A percentile compares a stretch with the other conserved stretches of the same genome.
Evolutionary conservation across 495 filamentous ascomycete species (phyloP).

Genomic region (Alectoria sarmentosa): DNA sequence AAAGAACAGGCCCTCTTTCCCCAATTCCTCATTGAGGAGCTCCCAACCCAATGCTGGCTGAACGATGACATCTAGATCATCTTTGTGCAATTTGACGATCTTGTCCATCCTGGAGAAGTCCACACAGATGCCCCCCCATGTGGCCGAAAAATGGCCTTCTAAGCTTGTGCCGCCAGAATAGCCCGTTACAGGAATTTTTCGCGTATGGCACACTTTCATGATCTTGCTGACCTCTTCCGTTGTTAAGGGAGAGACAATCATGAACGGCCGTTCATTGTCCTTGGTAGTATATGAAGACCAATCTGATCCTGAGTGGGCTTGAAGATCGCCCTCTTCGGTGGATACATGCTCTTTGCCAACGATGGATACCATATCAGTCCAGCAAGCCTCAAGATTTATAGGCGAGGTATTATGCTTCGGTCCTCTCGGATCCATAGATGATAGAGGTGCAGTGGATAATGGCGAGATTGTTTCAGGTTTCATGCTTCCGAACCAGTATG

Average conservation of each 20-base stretch:
- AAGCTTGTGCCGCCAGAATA: slow-evolving; percentile 72
- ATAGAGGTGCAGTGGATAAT: slow-evolving; percentile 67
- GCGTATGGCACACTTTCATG: slow-evolving; percentile 66
- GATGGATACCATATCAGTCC: slow-evolving; percentile 82
- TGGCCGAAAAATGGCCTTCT: slow-evolving; percentile 75
- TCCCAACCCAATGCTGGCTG: slow-evolving; percentile 82
- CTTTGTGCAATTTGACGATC: slow-evolving; percentile 61
- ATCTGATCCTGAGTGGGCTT: slow-evolving; percentile 70
- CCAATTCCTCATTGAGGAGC: slow-evolving; percentile 62
- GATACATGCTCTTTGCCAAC: slow-evolving; percentile 82
- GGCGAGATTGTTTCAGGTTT: slow-evolving; percentile 52
- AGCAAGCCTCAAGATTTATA: slow-evolving; percentile 82
- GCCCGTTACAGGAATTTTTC: slow-evolving; percentile 65
- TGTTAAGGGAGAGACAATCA: slow-evolving; percentile 56
- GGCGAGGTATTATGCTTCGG: slow-evolving; percentile 64
- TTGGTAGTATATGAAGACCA: slow-evolving; percentile 75
- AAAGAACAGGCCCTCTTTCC: slow-evolving; percentile 65
- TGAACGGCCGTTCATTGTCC: slow-evolving; percentile 44
- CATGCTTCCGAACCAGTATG: slow-evolving; percentile 65
- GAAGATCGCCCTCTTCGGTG: slow-evolving; percentile 58
- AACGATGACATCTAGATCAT: slow-evolving; percentile 74
- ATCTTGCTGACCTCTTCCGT: slow-evolving; percentile 66
- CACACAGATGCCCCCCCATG: slow-evolving; percentile 65
- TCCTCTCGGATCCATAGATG: slow-evolving; percentile 38
- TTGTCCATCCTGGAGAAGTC: slow-evolving; percentile 74